Evolutionary conservation across 345 rosid species (phyloP).

Genomic region (Citrus glauca): DNA sequence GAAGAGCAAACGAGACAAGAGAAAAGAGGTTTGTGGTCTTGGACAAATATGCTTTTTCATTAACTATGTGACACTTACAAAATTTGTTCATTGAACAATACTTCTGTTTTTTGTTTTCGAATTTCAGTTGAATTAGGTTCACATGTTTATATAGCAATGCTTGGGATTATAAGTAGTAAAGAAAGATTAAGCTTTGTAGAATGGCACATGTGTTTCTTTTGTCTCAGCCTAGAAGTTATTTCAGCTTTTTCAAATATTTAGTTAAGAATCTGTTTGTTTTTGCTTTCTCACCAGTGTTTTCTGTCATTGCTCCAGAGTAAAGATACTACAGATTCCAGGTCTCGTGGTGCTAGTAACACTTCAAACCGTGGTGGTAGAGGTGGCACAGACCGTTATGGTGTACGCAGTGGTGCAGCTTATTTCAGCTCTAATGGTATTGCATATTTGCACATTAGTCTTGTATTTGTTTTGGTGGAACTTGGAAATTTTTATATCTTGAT

Average conservation of each 20-base stretch:
- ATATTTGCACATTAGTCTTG: neutral
- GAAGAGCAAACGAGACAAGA: constrained; percentile 94
- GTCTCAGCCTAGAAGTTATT: neutral
- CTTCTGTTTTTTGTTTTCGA: neutral
- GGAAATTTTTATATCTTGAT: neutral
- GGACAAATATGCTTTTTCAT: neutral
- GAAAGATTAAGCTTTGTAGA: neutral
- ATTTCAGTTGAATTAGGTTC: too few species aligned
- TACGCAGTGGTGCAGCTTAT: constrained; percentile 51
- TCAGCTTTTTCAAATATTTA: neutral
- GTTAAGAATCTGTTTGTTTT: neutral
- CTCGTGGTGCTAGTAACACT: constrained; percentile 56
- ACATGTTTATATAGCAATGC: neutral
- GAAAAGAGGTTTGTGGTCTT: constrained; percentile 66
- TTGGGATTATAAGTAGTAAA: neutral
- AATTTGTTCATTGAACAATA: too few species aligned
- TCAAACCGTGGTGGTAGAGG: constrained; percentile 64
- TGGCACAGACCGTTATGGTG: constrained; percentile 65
- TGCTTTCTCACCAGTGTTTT: constrained; percentile 9
- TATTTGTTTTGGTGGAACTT: neutral
- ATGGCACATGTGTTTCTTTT: neutral
- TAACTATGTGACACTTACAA: too few species aligned
- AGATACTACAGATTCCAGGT: constrained; percentile 56
- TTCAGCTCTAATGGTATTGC: constrained; percentile 53
- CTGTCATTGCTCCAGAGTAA: constrained; percentile 48